phyloP scores from a whole-genome alignment of 2,329 filamentous ascomycete genomes.

The Penicillium verrucosum region DNA sequence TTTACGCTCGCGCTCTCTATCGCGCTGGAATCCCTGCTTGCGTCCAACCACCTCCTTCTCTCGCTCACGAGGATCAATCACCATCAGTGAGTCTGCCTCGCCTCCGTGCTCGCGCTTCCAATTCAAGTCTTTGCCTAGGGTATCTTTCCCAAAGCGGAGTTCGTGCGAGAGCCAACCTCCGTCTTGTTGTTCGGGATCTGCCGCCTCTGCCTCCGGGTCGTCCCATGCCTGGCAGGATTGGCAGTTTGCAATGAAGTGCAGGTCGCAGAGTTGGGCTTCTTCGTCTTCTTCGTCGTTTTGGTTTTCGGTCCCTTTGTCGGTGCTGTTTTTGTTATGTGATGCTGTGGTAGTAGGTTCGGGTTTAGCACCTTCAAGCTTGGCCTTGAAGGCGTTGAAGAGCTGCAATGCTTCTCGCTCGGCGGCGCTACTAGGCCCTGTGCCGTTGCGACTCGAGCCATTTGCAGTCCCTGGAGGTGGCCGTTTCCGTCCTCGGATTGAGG shows the following conservation, averaged over 20 bases:
- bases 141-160: constrained; percentile 83
- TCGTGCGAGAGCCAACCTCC: constrained; percentile 82
- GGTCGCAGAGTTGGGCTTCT: constrained; percentile 76
- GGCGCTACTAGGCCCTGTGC: constrained; percentile 53
- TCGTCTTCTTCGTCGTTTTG: constrained; percentile 47
- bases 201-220: constrained; percentile 36
- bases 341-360: constrained; percentile 31
- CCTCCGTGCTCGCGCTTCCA: constrained; percentile 91
- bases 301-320: constrained; percentile 12
- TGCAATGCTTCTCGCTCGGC: constrained; percentile 64
- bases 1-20: constrained; percentile 39
- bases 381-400: constrained; percentile 74
- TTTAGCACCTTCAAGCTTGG: constrained; percentile 60
- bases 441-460: constrained; percentile 29
- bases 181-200: constrained; percentile 48
- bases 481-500: constrained; percentile 46
- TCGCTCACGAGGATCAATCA: constrained; percentile 88
- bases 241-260: constrained; percentile 95
- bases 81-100: constrained; percentile 65
- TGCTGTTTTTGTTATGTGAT: constrained; percentile 9
- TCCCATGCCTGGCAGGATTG: constrained; percentile 90
- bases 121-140: constrained; percentile 81
- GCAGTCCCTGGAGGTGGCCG: constrained; percentile 39
- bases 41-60: constrained; percentile 65
- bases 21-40: constrained; percentile 51